Percentiles rank a stretch among this genome's conserved stretches.
phyloP scores from a whole-genome alignment of 768 basidiomycete species.

The Pleurotus djamor region DNA sequence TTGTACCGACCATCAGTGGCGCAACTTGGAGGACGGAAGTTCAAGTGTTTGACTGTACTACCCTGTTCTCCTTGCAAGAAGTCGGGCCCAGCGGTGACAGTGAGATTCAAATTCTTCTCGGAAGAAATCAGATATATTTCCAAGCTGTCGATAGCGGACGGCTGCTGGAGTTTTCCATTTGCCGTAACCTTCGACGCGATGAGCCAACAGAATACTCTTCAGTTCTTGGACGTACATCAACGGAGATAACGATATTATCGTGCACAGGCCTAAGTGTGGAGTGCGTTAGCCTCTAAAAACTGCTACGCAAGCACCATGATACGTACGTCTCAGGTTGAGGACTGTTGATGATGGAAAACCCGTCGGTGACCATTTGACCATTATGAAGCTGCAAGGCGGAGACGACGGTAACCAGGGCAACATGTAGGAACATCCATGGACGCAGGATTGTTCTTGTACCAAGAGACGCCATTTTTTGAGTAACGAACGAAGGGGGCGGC shows the following conservation, averaged over 20 bases:
- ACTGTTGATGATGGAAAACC: constrained; percentile 32
- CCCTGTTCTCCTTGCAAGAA: constrained; percentile 36
- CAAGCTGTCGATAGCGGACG: constrained; percentile 35
- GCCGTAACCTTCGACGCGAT: constrained; percentile 31
- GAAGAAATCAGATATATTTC: constrained; percentile 43
- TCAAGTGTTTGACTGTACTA: constrained; percentile 36
- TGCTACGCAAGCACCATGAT: neutral
- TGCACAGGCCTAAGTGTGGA: constrained; percentile 19
- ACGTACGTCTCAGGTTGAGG: constrained; percentile 29
- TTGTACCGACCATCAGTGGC: constrained; percentile 37
- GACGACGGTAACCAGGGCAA: constrained; percentile 8
- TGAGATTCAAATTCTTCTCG: constrained; percentile 32
- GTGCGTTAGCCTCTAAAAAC: neutral
- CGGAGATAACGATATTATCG: constrained; percentile 21
- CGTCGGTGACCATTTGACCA: constrained; percentile 30
- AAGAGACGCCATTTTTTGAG: neutral
- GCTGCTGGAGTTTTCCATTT: constrained; percentile 36
- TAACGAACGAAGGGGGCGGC: no score
- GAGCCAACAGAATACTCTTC: no score
- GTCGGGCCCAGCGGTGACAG: constrained; percentile 30
- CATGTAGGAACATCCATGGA: neutral
- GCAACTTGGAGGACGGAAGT: constrained; percentile 39
- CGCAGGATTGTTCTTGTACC: neutral
- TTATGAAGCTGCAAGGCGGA: constrained; percentile 21
- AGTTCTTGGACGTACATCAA: constrained; percentile 18